phyloP scores from a whole-genome alignment of 2,329 filamentous ascomycete species.

The Colletotrichum paranaense region DNA sequence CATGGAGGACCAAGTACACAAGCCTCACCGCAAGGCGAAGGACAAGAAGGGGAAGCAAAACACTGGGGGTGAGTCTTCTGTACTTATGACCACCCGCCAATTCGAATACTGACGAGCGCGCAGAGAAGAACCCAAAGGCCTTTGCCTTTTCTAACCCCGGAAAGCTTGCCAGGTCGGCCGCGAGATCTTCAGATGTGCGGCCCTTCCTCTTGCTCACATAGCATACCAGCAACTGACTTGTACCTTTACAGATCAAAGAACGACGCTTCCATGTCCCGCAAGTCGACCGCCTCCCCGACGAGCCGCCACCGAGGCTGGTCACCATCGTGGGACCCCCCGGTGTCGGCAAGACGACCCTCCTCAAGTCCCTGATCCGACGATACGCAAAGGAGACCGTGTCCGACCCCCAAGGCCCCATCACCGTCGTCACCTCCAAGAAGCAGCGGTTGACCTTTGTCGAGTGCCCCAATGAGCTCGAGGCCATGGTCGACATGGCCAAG shows the following conservation, averaged over 20 bases:
- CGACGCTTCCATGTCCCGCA: slow-evolving; percentile 96
- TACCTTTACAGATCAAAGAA: slow-evolving; percentile 80
- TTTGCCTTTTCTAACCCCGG: slow-evolving; percentile 88
- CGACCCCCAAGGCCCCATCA: slow-evolving; percentile 90
- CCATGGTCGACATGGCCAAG: slow-evolving; percentile 97
- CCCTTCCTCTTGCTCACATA: neutral
- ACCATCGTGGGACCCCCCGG: slow-evolving; percentile 95
- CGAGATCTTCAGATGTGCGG: slow-evolving; percentile 76
- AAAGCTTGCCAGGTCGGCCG: slow-evolving; percentile 79
- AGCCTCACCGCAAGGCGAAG: slow-evolving; percentile 87
- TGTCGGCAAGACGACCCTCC: slow-evolving; percentile 93
- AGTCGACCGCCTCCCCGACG: slow-evolving; percentile 94
- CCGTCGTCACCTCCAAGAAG: slow-evolving; percentile 95
- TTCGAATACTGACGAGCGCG: slow-evolving; percentile 38
- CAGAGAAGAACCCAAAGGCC: slow-evolving; percentile 87
- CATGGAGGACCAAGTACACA: slow-evolving; percentile 87
- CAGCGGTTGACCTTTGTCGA: slow-evolving; percentile 95
- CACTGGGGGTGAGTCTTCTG: slow-evolving; percentile 63
- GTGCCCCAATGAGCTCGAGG: slow-evolving; percentile 95
- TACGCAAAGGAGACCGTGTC: slow-evolving; percentile 97
- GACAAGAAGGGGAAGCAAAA: slow-evolving; percentile 80
- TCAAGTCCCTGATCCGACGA: slow-evolving; percentile 92
- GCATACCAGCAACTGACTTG: neutral
- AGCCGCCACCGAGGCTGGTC: slow-evolving; percentile 92
- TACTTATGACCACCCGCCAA: neutral